Evolutionary conservation across 2,329 filamentous ascomycete species (phyloP).

Genomic region (Xylariaceae sp.): DNA sequence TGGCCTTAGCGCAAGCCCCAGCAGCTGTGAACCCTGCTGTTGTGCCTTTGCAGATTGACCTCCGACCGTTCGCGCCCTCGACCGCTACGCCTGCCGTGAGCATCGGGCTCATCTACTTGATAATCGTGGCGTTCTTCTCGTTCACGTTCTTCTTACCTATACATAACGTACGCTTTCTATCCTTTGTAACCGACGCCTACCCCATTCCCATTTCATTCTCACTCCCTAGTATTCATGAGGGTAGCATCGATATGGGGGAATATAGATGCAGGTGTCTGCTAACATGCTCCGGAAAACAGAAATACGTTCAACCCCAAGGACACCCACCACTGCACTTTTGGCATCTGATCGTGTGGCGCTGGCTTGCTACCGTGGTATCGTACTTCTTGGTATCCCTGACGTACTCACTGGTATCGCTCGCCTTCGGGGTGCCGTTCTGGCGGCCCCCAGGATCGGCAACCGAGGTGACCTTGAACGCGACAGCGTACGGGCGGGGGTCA

Average conservation of each 20-base stretch:
- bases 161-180: conserved; percentile 51
- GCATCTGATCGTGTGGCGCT: conserved; percentile 66
- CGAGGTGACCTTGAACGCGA: conserved; percentile 5
- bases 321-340: conserved; percentile 64
- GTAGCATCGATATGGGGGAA: neutral
- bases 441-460: conserved; percentile 47
- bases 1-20: conserved; percentile 40
- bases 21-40: conserved; percentile 44
- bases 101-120: conserved; percentile 70
- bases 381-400: conserved; percentile 68
- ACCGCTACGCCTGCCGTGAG: conserved; percentile 63
- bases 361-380: conserved; percentile 59
- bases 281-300: conserved; percentile 29
- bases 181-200: neutral
- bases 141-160: conserved; percentile 70
- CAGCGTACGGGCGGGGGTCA: conserved; percentile 31
- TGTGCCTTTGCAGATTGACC: conserved; percentile 50
- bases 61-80: conserved; percentile 65
- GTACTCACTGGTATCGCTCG: conserved; percentile 68
- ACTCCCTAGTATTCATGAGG: neutral
- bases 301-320: conserved; percentile 60
- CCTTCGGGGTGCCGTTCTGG: conserved; percentile 68
- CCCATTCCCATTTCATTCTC: neutral
- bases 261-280: neutral
- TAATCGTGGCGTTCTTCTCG: conserved; percentile 72